These are phyloP conservation scores for Aspergillus avenaceus DNA, from an alignment of 495 filamentous ascomycete genomes.

Conservation along the genomic window DNA sequence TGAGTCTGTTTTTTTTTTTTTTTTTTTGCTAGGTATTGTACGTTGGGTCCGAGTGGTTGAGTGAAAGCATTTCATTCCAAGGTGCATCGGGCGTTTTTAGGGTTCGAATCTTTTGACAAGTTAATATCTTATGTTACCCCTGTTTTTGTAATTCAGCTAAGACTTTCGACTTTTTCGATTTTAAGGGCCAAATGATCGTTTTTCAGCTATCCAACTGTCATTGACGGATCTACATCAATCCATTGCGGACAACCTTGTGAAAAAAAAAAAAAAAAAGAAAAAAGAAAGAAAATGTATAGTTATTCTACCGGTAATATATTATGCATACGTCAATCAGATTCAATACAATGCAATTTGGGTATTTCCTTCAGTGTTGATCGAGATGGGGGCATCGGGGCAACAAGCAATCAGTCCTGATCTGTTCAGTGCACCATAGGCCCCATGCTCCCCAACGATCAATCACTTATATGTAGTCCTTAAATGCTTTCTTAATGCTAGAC, in stretches of 20 bases:
- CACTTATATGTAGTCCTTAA: conserved; percentile 11
- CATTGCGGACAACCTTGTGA: background rate
- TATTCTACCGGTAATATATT: background rate
- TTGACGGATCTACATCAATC: background rate
- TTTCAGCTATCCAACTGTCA: too few relatives aligned
- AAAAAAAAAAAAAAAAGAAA: too few relatives aligned
- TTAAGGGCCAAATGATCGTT: too few relatives aligned
- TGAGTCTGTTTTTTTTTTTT: conserved; percentile 8
- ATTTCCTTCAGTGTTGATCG: background rate
- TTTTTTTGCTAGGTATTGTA: conserved; percentile 1
- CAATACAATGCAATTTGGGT: background rate
- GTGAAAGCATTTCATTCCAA: background rate
- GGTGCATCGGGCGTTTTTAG: conserved; percentile 7
- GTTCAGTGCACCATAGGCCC: conserved; percentile 13
- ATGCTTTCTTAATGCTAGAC: conserved; percentile 13
- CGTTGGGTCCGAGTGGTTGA: background rate
- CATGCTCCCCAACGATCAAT: conserved; percentile 6
- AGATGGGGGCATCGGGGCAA: background rate
- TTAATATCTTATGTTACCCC: background rate
- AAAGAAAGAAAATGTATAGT: too few relatives aligned
- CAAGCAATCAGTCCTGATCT: conserved; percentile 9
- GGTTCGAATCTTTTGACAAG: background rate
- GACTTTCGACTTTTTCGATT: background rate
- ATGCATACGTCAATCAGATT: too few relatives aligned
- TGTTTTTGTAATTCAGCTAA: background rate